A percentile compares a stretch with the other conserved stretches of the same genome.
These are phyloP conservation scores for Colletotrichum eremochloae DNA, from an alignment of 2,329 filamentous ascomycete genomes.

Conservation along the genomic window DNA sequence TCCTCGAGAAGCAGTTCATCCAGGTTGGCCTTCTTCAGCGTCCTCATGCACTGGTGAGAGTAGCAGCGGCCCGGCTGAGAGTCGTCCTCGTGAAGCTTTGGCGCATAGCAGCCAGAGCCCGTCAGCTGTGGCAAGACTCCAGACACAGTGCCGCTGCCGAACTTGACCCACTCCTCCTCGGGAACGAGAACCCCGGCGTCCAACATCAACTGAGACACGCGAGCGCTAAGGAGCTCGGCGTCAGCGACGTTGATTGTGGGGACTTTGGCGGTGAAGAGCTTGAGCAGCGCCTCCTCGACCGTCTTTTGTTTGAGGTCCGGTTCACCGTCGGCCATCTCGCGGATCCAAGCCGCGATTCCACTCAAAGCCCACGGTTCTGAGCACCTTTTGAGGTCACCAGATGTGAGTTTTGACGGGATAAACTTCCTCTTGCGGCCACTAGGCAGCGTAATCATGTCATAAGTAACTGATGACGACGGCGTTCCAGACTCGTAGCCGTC, in stretches of 20 bases:
- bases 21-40: conserved; percentile 93
- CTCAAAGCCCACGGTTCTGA: conserved; percentile 93
- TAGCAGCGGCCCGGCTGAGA: conserved; percentile 83
- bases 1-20: conserved; percentile 79
- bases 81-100: conserved; percentile 80
- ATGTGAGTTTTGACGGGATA: conserved; percentile 84
- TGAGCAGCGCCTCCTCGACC: conserved; percentile 88
- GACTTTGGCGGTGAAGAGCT: conserved; percentile 92
- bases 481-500: conserved; percentile 70
- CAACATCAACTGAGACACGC: conserved; percentile 85
- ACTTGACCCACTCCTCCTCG: conserved; percentile 98
- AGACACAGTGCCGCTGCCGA: conserved; percentile 82
- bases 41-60: conserved; percentile 92
- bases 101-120: conserved; percentile 90
- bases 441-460: conserved; percentile 88
- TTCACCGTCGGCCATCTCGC: conserved; percentile 90
- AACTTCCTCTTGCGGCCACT: conserved; percentile 85
- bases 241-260: conserved; percentile 99
- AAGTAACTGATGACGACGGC: conserved; percentile 69
- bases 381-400: conserved; percentile 86
- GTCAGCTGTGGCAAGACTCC: conserved; percentile 96
- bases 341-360: conserved; percentile 87
- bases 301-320: conserved; percentile 87
- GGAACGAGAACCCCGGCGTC: conserved; percentile 81
- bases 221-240: conserved; percentile 86